A percentile compares a stretch with the other conserved stretches of the same genome.
Evolutionary conservation across 306 rosid genomes (phyloP).

Genomic region (Vigna radiata): DNA sequence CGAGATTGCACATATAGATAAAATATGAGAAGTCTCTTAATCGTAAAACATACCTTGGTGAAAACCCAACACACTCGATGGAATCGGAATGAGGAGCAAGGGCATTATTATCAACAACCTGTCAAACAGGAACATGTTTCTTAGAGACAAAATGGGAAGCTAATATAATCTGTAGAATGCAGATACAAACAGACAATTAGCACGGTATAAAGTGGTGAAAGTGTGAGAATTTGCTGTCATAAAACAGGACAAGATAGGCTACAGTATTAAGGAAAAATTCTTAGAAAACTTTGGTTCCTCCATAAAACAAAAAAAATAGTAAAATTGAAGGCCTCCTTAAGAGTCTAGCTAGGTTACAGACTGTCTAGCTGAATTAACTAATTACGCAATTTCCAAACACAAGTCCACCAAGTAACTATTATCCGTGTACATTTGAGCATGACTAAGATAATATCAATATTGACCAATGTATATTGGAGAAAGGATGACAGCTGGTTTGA

Average conservation of each 20-base stretch:
- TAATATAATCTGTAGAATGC: constrained; percentile 18
- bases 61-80: constrained; percentile 75
- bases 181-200: constrained; percentile 33
- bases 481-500: constrained; percentile 16
- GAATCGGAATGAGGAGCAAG: constrained; percentile 74
- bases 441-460: constrained; percentile 21
- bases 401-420: not conserved
- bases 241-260: constrained; percentile 6
- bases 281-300: not conserved
- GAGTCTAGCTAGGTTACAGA: constrained; percentile 5
- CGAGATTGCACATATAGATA: constrained; percentile 16
- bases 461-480: constrained; percentile 8
- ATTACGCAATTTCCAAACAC: constrained; percentile 18
- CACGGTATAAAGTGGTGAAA: constrained; percentile 19
- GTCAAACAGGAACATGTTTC: constrained; percentile 39
- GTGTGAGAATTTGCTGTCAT: not conserved
- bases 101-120: constrained; percentile 72
- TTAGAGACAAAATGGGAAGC: constrained; percentile 39
- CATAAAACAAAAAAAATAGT: constrained; percentile 7
- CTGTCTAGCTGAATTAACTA: not conserved
- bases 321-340: not conserved
- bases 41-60: constrained; percentile 64
- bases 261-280: not conserved
- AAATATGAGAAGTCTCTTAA: constrained; percentile 30
- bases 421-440: constrained; percentile 12